Base-by-base conservation (phyloP, 164 flowering plant species). In the Aristolochia californica region DNA sequence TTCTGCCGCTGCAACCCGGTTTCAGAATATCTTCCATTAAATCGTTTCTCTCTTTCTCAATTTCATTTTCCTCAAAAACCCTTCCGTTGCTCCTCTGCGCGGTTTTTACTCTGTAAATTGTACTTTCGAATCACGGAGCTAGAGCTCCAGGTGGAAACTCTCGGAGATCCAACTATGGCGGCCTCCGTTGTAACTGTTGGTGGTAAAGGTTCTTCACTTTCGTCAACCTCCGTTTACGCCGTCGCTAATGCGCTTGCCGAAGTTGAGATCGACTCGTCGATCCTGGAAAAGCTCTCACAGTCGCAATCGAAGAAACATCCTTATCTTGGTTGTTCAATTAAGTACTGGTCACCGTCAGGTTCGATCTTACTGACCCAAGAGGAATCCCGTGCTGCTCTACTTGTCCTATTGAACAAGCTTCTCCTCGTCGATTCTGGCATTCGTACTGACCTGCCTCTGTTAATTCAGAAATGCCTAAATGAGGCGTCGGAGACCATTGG, bases 191-290 rank as follows among this genome's bases (percentile, higher is more conserved):
- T 75, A 11, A 71, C 80, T 0, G 55, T 83, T 0, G 94, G 90
- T 20, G 84, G 88, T 49, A 84, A 78, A 61, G 88, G 86, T 25
- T 70, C 77, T 1, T 71, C 80, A 5, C 82, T 87, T 15, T 64
- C 87, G 5, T 62, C 95, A 15, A 43, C 75, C 28, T 63, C 83
- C 50, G 75, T 84, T 30, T 68, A 64, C 72, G 59, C 78, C 51
- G 43, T 80, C 14, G 77, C 89, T 24, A 67, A 65, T 26, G 70
- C 70, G 59, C 23, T 61, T 51, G 51, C 82, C 60, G 57, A 54
- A 18, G 68, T 80, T 9, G 62, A 65, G 16, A 64, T 83, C 55
- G 96, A 87, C 62, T 74, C 87, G 0, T 80, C 87, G 11, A 72
- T 71, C 16, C 68, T 75, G 40, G 75, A 76, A 0, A 65, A 70